Evolutionary conservation across 352 stramenopile species (phyloP).

Genomic region (Phytophthora fragariae): DNA sequence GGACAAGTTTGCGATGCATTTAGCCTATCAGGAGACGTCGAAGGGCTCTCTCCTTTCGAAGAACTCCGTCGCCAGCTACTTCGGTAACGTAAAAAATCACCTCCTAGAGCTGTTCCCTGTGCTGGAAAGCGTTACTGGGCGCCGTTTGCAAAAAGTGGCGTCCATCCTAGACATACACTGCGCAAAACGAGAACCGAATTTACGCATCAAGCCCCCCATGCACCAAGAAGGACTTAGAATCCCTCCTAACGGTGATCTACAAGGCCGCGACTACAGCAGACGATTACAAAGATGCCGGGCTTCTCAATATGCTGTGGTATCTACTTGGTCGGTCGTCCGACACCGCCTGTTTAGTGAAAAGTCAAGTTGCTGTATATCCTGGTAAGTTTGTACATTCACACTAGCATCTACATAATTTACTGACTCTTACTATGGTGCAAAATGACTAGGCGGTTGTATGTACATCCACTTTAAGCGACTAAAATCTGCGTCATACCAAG

Average conservation of each 20-base stretch:
- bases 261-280: neutral
- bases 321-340: neutral
- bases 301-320: neutral
- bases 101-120: neutral
- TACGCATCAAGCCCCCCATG: neutral
- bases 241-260: neutral
- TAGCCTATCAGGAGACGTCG: neutral
- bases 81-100: neutral
- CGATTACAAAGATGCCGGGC: neutral
- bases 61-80: neutral
- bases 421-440: neutral
- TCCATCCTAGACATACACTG: neutral
- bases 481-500: too few relatives aligned
- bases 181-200: neutral
- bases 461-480: neutral
- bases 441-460: neutral
- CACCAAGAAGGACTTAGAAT: neutral
- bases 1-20: neutral
- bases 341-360: neutral
- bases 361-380: neutral
- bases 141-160: neutral
- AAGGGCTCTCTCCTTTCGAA: neutral
- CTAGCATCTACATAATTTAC: neutral
- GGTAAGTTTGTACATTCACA: neutral
- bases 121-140: neutral